Evolutionary conservation across 108 stramenopile species (phyloP), one percentile per base, ranked within the genome.

Genomic region (Seminavis robusta): DNA sequence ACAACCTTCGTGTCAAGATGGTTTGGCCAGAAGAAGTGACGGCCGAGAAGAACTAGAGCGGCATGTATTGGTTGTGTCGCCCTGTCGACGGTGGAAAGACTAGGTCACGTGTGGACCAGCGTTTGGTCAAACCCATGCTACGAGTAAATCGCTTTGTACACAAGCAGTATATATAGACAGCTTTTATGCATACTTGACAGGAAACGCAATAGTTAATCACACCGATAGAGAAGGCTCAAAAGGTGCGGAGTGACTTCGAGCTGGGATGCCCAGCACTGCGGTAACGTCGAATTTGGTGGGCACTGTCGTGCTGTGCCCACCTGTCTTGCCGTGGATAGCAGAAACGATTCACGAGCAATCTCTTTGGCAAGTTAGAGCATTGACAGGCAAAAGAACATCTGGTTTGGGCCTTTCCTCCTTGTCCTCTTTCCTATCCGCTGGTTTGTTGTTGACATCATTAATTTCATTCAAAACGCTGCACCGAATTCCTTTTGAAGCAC

Each of bases 201-300:
- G n/a, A n/a, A n/a, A n/a, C n/a, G n/a, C n/a, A n/a, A n/a, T n/a
- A n/a, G n/a, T n/a, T n/a, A n/a, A n/a, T n/a, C n/a, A n/a, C n/a
- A n/a, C n/a, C n/a, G n/a, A n/a, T n/a, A n/a, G n/a, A n/a, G n/a
- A n/a, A n/a, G n/a, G n/a, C n/a, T n/a, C n/a, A n/a, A n/a, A n/a
- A n/a, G n/a, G n/a, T n/a, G n/a, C 75, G 80, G 10, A 86, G 86
- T 67, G 88, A 84, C 61, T 92, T 92, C 0, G 90, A 92, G 54
- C 88, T 92, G 6, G 90, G 90, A 69, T 92, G 90, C 8, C 90
- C 90, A 2, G 80, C 79, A 56, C 81, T 86, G 27, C 90, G 67
- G 42, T 86, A 88, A 8, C 90, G 86, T 37, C 85, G 83, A 13
- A 88, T 48, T 21, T 80, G 56, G 47, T 90, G 82, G 1, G 84